Conservation (phyloP, 1,284 basidiomycete species). For the Meira nashicola region DNA sequence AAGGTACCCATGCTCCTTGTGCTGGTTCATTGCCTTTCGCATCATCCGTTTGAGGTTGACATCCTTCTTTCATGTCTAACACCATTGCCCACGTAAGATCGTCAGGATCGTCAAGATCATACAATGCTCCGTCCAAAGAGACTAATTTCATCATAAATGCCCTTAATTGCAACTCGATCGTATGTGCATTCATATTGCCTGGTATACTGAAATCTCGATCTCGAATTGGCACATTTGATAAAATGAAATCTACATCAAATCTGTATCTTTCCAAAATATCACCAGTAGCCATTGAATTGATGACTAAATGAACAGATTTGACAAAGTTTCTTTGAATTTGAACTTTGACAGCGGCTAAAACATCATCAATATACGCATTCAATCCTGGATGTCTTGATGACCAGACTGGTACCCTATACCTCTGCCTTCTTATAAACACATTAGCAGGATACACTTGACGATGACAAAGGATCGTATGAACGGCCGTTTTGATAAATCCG, state of each 20-base stretch:
- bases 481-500: constrained; percentile 4
- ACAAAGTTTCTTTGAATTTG: constrained; percentile 1
- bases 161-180: constrained; percentile 11
- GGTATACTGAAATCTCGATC: constrained; percentile 15
- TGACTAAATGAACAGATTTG: constrained; percentile 6
- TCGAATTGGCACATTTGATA: neutral
- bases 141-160: constrained; percentile 13
- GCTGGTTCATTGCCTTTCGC: constrained; percentile 9
- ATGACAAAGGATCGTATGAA: constrained; percentile 12
- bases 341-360: neutral
- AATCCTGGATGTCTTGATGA: constrained; percentile 14
- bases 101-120: constrained; percentile 9
- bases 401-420: constrained; percentile 13
- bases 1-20: constrained; percentile 13
- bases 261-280: constrained; percentile 11
- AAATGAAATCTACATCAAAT: constrained; percentile 8
- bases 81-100: constrained; percentile 14
- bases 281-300: neutral
- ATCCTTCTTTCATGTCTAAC: constrained; percentile 5
- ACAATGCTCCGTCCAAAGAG: constrained; percentile 11
- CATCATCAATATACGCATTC: constrained; percentile 10
- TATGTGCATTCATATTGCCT: constrained; percentile 10
- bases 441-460: constrained; percentile 12
- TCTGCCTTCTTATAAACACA: constrained; percentile 6
- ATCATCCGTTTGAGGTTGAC: constrained; percentile 10